Conservation (phyloP, 257 asterid species). For the Solanum microdontum region DNA sequence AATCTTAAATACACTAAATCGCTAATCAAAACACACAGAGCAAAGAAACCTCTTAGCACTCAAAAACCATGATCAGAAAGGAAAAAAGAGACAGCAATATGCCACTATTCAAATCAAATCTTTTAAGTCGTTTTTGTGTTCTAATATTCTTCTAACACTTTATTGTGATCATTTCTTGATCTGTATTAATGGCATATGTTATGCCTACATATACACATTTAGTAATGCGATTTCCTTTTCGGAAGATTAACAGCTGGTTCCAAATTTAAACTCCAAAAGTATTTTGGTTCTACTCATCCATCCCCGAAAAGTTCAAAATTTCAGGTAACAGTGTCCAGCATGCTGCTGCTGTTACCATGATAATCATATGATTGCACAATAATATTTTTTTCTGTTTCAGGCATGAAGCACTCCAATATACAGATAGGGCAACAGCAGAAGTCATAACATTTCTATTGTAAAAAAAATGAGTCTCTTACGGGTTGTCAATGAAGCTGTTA, state of each 20-base stretch:
- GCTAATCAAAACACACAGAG: not conserved
- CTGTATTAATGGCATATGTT: not conserved
- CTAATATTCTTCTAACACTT: not conserved
- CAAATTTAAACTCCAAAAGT: not conserved
- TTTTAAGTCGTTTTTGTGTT: not conserved
- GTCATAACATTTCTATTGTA: not conserved
- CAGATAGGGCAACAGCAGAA: not conserved
- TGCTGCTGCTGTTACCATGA: not conserved
- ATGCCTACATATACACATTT: not conserved
- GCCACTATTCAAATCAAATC: not conserved
- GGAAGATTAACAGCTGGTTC: not conserved
- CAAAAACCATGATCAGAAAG: not conserved
- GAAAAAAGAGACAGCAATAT: not conserved
- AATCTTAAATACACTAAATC: not conserved
- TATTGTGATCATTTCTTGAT: not conserved
- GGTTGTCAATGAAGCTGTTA: slow-evolving; percentile 96
- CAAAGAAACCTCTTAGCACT: not conserved
- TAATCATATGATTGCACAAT: not conserved
- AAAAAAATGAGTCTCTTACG: slow-evolving; percentile 40
- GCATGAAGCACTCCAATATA: not conserved
- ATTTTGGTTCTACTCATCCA: not conserved
- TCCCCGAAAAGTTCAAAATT: not conserved
- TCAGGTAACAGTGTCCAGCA: not conserved
- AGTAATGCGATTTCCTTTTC: not conserved
- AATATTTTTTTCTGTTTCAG: not conserved